These are phyloP conservation scores for Porpolomopsis calyptriformis DNA, from an alignment of 768 basidiomycete genomes.

Conservation along the genomic window DNA sequence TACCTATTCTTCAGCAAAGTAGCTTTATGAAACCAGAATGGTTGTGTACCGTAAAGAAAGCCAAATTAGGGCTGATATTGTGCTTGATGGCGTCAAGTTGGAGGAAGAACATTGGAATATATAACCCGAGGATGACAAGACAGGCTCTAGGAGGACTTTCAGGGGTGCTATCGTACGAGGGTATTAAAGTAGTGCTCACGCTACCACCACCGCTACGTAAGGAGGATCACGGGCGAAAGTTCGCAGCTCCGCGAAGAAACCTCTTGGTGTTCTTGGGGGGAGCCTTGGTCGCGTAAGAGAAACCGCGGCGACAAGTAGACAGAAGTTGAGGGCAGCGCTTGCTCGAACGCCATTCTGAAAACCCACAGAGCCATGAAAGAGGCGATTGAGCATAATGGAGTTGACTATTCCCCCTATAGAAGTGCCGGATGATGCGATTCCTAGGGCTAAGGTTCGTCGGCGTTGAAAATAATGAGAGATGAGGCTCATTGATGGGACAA, in stretches of 20 bases:
- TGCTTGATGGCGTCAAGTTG: slow-evolving; percentile 43
- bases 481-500: slow-evolving; percentile 36
- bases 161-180: background rate
- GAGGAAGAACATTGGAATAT: slow-evolving; percentile 45
- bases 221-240: slow-evolving; percentile 34
- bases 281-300: slow-evolving; percentile 31
- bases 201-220: slow-evolving; percentile 33
- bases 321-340: slow-evolving; percentile 33
- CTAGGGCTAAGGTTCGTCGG: slow-evolving; percentile 38
- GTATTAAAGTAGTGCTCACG: slow-evolving; percentile 16
- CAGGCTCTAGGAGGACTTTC: background rate
- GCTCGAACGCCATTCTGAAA: slow-evolving; percentile 44
- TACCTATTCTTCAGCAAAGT: slow-evolving; percentile 12
- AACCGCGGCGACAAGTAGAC: slow-evolving; percentile 24
- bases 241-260: slow-evolving; percentile 16
- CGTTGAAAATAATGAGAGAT: slow-evolving; percentile 39
- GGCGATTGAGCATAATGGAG: slow-evolving; percentile 52
- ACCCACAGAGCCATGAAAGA: slow-evolving; percentile 36
- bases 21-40: background rate
- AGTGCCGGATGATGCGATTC: slow-evolving; percentile 42
- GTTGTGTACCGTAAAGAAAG: slow-evolving; percentile 43
- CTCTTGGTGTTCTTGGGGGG: slow-evolving; percentile 24
- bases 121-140: slow-evolving; percentile 17
- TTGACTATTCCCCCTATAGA: slow-evolving; percentile 51
- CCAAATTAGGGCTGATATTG: slow-evolving; percentile 33